phyloP scores from a whole-genome alignment of 805 yeast genomes.

The Hanseniaspora valbyensis region DNA sequence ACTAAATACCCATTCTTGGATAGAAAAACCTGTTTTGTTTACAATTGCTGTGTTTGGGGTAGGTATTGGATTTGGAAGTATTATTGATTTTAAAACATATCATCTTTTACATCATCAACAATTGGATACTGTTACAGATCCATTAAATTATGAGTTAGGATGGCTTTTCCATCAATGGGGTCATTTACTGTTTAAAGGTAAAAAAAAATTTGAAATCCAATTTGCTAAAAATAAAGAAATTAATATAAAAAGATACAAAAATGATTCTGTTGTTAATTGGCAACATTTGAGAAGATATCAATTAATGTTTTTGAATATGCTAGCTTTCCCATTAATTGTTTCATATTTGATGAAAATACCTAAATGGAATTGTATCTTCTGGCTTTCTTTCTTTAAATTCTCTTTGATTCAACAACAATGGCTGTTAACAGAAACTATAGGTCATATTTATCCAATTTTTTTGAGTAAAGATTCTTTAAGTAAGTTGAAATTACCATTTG shows the following conservation, averaged over 20 bases:
- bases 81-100: slow-evolving; percentile 22
- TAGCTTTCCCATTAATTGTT: slow-evolving; percentile 54
- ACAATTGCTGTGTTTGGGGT: slow-evolving; percentile 22
- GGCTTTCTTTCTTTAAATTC: slow-evolving; percentile 54
- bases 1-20: slow-evolving; percentile 15
- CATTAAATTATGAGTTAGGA: slow-evolving; percentile 74
- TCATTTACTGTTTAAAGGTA: slow-evolving; percentile 66
- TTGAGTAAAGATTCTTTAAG: not conserved
- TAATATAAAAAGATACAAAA: slow-evolving; percentile 7
- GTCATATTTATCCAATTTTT: slow-evolving; percentile 40
- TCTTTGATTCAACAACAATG: slow-evolving; percentile 68
- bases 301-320: slow-evolving; percentile 40
- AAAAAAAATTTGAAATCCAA: slow-evolving; percentile 39
- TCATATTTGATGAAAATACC: slow-evolving; percentile 64
- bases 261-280: slow-evolving; percentile 27
- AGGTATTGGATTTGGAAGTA: slow-evolving; percentile 24
- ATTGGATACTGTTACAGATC: slow-evolving; percentile 82
- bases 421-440: slow-evolving; percentile 67
- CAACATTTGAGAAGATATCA: slow-evolving; percentile 62
- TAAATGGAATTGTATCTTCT: slow-evolving; percentile 68
- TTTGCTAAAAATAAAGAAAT: slow-evolving; percentile 3
- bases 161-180: slow-evolving; percentile 77
- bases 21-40: slow-evolving; percentile 17
- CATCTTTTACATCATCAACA: slow-evolving; percentile 87
- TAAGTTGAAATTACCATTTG: slow-evolving; percentile 6